Evolutionary conservation across 805 yeast genomes (phyloP).

Genomic region (Tetrapisispora phaffii): DNA sequence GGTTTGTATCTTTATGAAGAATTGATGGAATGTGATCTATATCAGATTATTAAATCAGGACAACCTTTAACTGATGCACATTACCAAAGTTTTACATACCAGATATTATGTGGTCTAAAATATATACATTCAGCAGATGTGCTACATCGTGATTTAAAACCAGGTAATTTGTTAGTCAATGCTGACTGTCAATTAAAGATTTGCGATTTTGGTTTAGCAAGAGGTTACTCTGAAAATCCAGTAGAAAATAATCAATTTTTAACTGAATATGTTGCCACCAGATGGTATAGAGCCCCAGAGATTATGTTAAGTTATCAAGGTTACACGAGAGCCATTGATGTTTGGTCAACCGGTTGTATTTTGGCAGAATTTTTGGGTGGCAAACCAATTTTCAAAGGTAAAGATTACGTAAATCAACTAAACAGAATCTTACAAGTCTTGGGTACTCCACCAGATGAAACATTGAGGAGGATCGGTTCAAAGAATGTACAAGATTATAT

Average conservation of each 20-base stretch:
- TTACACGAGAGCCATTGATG: constrained; percentile 91
- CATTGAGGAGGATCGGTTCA: constrained; percentile 64
- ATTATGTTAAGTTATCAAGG: constrained; percentile 91
- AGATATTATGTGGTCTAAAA: constrained; percentile 79
- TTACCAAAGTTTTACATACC: constrained; percentile 87
- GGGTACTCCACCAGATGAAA: constrained; percentile 84
- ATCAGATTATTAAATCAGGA: constrained; percentile 88
- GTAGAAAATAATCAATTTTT: constrained; percentile 85
- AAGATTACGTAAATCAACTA: constrained; percentile 91
- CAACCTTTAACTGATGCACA: constrained; percentile 93
- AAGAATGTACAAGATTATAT: constrained; percentile 88
- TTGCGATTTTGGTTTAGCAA: constrained; percentile 92
- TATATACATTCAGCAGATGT: constrained; percentile 90
- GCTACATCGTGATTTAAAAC: constrained; percentile 87
- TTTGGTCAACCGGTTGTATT: constrained; percentile 98
- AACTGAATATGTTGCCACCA: constrained; percentile 95
- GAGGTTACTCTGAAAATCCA: constrained; percentile 77
- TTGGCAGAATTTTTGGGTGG: constrained; percentile 90
- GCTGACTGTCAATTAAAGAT: constrained; percentile 95
- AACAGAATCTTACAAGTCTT: constrained; percentile 75
- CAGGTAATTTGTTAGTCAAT: constrained; percentile 84
- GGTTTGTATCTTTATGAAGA: constrained; percentile 92
- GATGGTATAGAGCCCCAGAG: constrained; percentile 99
- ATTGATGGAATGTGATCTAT: constrained; percentile 97
- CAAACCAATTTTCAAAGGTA: constrained; percentile 85